Percentiles rank a stretch among this genome's conserved stretches.
Evolutionary conservation across 225 moss, liverwort and hornwort species (phyloP).

Genomic region (Ulota crispa): DNA sequence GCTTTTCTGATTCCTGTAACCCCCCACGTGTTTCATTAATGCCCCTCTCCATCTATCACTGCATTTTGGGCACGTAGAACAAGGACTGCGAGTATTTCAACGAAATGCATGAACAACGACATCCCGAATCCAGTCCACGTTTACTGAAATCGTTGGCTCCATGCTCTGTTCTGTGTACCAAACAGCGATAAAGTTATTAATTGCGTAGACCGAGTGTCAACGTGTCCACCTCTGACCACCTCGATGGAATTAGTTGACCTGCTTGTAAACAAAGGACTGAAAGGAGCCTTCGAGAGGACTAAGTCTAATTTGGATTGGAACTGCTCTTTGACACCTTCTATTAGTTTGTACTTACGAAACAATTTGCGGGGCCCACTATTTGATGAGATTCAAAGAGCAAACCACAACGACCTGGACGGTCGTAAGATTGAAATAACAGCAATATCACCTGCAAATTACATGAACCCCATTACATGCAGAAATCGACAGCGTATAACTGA

Average conservation of each 20-base stretch:
- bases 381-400: not conserved
- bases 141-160: no score
- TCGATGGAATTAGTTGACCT: not conserved
- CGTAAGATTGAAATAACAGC: not conserved
- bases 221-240: not conserved
- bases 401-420: not conserved
- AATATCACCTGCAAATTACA: not conserved
- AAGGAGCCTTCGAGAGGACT: not conserved
- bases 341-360: not conserved
- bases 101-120: not conserved
- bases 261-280: not conserved
- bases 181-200: no score
- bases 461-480: not conserved
- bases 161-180: not conserved
- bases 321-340: not conserved
- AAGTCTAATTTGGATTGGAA: not conserved
- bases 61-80: not conserved
- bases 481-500: not conserved
- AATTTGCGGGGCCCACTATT: not conserved
- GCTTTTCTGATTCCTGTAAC: not conserved
- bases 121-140: not conserved
- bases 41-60: not conserved
- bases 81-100: not conserved
- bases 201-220: not conserved
- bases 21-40: not conserved